phyloP scores from a whole-genome alignment of 306 rosid genomes.

The Neltuma alba region DNA sequence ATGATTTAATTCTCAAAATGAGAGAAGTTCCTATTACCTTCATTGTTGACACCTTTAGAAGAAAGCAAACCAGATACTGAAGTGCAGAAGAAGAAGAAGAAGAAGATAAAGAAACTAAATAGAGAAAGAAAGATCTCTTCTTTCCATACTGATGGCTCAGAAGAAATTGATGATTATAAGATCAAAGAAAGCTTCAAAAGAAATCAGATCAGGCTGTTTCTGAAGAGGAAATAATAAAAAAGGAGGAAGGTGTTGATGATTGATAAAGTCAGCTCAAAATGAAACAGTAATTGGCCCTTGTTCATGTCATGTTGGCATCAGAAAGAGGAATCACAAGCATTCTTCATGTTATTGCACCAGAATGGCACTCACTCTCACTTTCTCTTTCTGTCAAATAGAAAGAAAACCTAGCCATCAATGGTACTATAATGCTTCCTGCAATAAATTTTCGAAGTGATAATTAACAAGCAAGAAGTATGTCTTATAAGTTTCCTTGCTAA shows the following conservation, averaged over 20 bases:
- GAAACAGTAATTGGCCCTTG: constrained; percentile 45
- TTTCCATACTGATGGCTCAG: constrained; percentile 55
- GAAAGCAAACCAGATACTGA: constrained; percentile 62
- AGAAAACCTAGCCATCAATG: constrained; percentile 34
- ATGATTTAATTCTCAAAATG: neutral
- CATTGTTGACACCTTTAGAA: constrained; percentile 83
- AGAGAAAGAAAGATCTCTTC: constrained; percentile 36
- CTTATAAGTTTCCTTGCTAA: neutral
- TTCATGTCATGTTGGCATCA: constrained; percentile 52
- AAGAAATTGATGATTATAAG: constrained; percentile 19
- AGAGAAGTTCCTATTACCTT: constrained; percentile 59
- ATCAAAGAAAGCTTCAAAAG: constrained; percentile 5
- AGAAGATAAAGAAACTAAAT: constrained; percentile 5
- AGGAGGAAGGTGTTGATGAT: constrained; percentile 56
- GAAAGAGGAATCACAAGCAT: constrained; percentile 29
- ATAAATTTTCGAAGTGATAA: neutral
- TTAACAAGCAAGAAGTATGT: neutral
- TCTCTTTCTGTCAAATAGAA: no score
- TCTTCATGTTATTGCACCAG: constrained; percentile 38
- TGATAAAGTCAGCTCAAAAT: constrained; percentile 11
- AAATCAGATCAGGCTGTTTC: neutral
- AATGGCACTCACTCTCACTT: no score
- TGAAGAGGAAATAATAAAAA: neutral
- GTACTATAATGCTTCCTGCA: constrained; percentile 40
- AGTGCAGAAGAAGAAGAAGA: constrained; percentile 56